These are phyloP conservation scores for Sporothrix humicola DNA, from an alignment of 2,329 filamentous ascomycete genomes.

Conservation along the genomic window DNA sequence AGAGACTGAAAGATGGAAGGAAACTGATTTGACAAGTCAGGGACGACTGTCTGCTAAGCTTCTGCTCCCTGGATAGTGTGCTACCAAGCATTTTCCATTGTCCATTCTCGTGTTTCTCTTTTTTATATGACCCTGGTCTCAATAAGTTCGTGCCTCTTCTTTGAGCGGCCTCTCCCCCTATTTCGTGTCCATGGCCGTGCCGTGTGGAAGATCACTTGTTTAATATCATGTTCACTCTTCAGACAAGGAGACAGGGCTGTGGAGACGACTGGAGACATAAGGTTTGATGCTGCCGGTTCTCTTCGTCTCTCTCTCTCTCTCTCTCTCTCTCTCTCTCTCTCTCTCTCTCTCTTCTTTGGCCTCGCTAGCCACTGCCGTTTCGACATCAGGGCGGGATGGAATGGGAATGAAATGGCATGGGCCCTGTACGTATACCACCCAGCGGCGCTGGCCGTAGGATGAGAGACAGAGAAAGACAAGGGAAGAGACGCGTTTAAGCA, in stretches of 20 bases:
- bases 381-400: background rate
- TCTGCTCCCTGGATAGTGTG: background rate
- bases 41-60: background rate
- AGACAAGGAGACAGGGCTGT: background rate
- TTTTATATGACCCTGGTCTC: background rate
- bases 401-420: background rate
- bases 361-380: background rate
- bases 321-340: background rate
- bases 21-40: background rate
- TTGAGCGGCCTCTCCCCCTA: background rate
- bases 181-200: background rate
- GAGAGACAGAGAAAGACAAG: no score
- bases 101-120: background rate
- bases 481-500: no score
- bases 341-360: background rate
- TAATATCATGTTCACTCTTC: background rate
- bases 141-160: background rate
- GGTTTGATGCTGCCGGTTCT: background rate
- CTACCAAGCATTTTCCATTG: background rate
- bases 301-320: background rate
- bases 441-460: background rate
- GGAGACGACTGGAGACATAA: background rate
- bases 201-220: conserved; percentile 7
- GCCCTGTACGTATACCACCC: background rate
- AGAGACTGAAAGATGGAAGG: background rate